A percentile compares a stretch with the other conserved stretches of the same genome.
Evolutionary conservation across 1,284 basidiomycete species (phyloP).

Genomic region (Microbotryum intermedium): DNA sequence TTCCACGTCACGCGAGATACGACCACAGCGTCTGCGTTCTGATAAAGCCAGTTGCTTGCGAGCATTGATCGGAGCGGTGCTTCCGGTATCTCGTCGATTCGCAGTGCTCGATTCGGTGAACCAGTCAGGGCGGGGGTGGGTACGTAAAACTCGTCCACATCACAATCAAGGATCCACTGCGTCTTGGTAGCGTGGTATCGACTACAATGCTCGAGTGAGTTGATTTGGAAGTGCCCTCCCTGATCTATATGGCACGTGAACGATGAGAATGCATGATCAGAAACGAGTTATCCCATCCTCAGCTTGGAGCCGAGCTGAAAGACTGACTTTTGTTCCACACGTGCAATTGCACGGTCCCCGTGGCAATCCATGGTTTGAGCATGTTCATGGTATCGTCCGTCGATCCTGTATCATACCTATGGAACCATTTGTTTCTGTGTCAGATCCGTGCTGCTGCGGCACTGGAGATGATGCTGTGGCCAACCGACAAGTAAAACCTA

Average conservation of each 20-base stretch:
- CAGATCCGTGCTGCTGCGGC: neutral
- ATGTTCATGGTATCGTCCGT: neutral
- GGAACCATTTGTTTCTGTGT: neutral
- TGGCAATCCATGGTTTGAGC: conserved; percentile 3
- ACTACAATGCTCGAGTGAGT: conserved; percentile 6
- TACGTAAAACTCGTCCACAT: conserved; percentile 13
- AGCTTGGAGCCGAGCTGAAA: neutral
- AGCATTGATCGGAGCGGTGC: neutral
- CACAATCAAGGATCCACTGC: conserved; percentile 9
- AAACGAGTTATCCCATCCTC: neutral
- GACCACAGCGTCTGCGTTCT: neutral
- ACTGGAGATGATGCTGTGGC: neutral
- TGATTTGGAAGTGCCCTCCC: conserved; percentile 1
- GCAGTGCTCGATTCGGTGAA: neutral
- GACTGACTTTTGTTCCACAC: neutral
- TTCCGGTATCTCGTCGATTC: neutral
- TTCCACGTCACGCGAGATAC: conserved; percentile 1
- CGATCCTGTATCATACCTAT: conserved; percentile 6
- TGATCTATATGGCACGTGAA: neutral
- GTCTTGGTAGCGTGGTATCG: neutral
- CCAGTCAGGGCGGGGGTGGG: neutral
- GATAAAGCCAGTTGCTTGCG: conserved; percentile 2
- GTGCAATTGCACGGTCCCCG: conserved; percentile 6
- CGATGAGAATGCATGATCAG: neutral
- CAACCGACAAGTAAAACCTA: conserved; percentile 7